A percentile compares a stretch with the other conserved stretches of the same genome.
Evolutionary conservation across 371 early-diverging fungal genomes (phyloP).

Genomic region (Mucor piriformis): DNA sequence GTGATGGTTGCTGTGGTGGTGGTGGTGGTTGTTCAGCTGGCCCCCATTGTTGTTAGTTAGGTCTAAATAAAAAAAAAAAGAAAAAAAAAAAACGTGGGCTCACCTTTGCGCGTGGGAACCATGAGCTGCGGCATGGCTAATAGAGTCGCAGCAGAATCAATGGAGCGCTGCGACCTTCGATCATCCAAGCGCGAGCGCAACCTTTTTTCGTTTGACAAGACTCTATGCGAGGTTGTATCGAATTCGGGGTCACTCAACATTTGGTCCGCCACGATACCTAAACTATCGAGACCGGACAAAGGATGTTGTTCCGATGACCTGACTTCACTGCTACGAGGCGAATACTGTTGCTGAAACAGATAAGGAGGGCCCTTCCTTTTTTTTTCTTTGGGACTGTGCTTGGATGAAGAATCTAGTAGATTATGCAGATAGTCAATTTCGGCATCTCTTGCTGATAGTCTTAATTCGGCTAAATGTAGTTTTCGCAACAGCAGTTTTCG

Average conservation of each 20-base stretch:
- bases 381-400: conserved; percentile 5
- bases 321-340: conserved; percentile 42
- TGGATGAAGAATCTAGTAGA: conserved; percentile 22
- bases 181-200: conserved; percentile 23
- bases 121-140: conserved; percentile 43
- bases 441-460: conserved; percentile 45
- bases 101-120: conserved; percentile 6
- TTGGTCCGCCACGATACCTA: conserved; percentile 43
- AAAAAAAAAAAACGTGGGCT: background rate
- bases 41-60: background rate
- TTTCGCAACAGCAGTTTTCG: conserved; percentile 33
- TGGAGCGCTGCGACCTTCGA: conserved; percentile 48
- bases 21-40: background rate
- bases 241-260: conserved; percentile 40
- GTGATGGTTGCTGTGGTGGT: conserved; percentile 7
- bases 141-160: conserved; percentile 51
- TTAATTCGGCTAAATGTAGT: conserved; percentile 45
- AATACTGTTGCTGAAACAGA: conserved; percentile 52
- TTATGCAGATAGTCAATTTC: conserved; percentile 47
- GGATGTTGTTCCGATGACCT: conserved; percentile 21
- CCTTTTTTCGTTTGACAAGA: conserved; percentile 11
- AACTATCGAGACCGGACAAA: conserved; percentile 32
- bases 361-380: conserved; percentile 39
- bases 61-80: background rate
- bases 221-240: background rate